Conservation (phyloP, 768 basidiomycete genomes). For the Suillus subaureus region DNA sequence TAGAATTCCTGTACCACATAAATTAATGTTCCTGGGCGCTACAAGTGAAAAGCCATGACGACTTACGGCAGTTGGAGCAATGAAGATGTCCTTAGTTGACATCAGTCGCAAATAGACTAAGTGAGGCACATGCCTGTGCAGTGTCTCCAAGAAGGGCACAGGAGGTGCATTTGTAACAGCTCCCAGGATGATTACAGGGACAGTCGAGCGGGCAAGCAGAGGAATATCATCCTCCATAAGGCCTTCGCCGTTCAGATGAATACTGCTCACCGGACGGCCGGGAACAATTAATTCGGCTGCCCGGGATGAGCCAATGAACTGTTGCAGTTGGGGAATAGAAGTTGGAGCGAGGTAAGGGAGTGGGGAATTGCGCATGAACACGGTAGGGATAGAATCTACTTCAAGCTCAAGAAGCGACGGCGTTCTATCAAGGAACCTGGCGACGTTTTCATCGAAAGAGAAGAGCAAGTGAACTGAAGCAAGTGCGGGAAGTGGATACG, state of each 20-base stretch:
- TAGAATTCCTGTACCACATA: constrained; percentile 54
- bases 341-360: constrained; percentile 30
- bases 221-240: constrained; percentile 58
- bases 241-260: constrained; percentile 64
- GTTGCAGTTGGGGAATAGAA: constrained; percentile 47
- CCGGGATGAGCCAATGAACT: constrained; percentile 63
- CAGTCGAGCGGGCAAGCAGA: constrained; percentile 50
- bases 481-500: constrained; percentile 47
- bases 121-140: constrained; percentile 58
- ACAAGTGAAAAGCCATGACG: constrained; percentile 5
- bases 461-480: constrained; percentile 62
- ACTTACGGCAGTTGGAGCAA: constrained; percentile 55
- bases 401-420: constrained; percentile 60
- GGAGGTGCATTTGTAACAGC: constrained; percentile 62
- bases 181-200: constrained; percentile 56
- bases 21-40: constrained; percentile 25
- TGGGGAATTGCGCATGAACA: constrained; percentile 22
- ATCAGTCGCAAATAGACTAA: constrained; percentile 70
- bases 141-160: constrained; percentile 54
- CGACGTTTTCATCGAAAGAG: constrained; percentile 58
- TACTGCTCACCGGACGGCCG: constrained; percentile 63
- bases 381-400: constrained; percentile 43
- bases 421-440: constrained; percentile 57
- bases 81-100: constrained; percentile 51
- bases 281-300: constrained; percentile 60